Base-by-base conservation (phyloP, 1,284 basidiomycete species). In the Ceratobasidium papillatum region DNA sequence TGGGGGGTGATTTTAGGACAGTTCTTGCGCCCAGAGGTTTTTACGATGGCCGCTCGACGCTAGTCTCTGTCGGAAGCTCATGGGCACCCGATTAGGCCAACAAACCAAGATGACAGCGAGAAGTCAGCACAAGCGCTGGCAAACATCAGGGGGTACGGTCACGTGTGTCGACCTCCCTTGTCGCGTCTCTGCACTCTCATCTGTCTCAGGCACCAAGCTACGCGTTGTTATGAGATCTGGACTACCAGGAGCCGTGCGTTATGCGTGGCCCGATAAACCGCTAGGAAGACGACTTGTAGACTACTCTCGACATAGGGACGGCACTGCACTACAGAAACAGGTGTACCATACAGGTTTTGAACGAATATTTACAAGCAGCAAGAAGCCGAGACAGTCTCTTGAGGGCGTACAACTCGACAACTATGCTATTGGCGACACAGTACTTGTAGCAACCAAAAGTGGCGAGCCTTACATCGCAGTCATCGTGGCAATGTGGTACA, bases 401-500 rank as follows among this genome's bases (percentile, higher is more conserved):
- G 69, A 72, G 32, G 69, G 69, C 3, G 69, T 72, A 1, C 54
- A 59, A 11, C 56, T 72, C 34, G 69, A 72, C 30, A 72, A 72
- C 45, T 72, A 72, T 62, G 69, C 69, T 47, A 71, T 77, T 45
- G 77, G 77, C 8, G 77, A 77, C 38, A 74, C 76, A 0, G 72
- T 77, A 12, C 45, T 77, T 30, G 71, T 77, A 19, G 63, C 38
- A 14, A 76, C 62, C n/a, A 63, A 59, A 27, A 41, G 65, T 54
- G 59, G 65, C 25, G 74, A 75, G 17, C 75, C 75, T 1, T 65
- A 62, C 30, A 68, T 77, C 14, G 77, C 62, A 1, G 76, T 76
- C 11, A 77, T 77, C 32, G 72, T 74, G 19, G 62, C 74, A 14
- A 56, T 77, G 62, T 77, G 76, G 76, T 58, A 77, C 25, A 71